Evolutionary conservation across 2,329 filamentous ascomycete species (phyloP).

Genomic region (Ophiosphaerella korrae): DNA sequence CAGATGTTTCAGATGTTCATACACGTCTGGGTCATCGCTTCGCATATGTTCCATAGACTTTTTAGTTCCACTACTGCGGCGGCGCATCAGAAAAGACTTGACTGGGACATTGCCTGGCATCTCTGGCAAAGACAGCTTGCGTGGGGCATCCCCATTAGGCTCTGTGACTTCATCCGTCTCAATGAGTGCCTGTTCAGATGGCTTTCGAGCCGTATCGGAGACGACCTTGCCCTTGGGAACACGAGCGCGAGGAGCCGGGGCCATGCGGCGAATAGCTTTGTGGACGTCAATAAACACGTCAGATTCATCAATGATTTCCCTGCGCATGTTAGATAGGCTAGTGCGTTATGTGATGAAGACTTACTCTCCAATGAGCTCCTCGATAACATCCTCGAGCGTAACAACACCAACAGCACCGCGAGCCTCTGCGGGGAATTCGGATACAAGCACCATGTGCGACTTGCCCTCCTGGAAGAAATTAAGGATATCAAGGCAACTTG

Average conservation of each 20-base stretch:
- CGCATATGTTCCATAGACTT: conserved; percentile 49
- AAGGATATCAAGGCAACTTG: conserved; percentile 96
- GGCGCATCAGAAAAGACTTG: conserved; percentile 51
- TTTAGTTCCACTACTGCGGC: conserved; percentile 51
- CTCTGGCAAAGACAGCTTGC: conserved; percentile 42
- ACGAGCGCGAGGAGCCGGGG: conserved; percentile 79
- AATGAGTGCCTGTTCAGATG: conserved; percentile 28
- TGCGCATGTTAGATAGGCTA: conserved; percentile 43
- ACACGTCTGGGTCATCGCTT: conserved; percentile 60
- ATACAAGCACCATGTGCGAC: conserved; percentile 97
- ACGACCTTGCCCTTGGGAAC: conserved; percentile 63
- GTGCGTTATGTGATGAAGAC: conserved; percentile 47
- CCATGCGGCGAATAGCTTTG: conserved; percentile 90
- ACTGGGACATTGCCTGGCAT: conserved; percentile 26
- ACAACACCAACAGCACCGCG: conserved; percentile 91
- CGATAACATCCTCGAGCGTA: conserved; percentile 96
- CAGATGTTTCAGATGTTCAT: conserved; percentile 66
- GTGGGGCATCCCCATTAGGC: conserved; percentile 16
- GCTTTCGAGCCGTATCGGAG: conserved; percentile 44
- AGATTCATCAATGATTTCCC: conserved; percentile 98
- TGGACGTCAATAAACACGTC: conserved; percentile 98
- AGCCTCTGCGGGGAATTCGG: conserved; percentile 86
- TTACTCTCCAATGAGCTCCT: conserved; percentile 96
- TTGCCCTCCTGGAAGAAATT: conserved; percentile 99
- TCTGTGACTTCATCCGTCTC: conserved; percentile 25